phyloP scores from a whole-genome alignment of 495 filamentous ascomycete genomes.

The Aspergillus avenaceus region DNA sequence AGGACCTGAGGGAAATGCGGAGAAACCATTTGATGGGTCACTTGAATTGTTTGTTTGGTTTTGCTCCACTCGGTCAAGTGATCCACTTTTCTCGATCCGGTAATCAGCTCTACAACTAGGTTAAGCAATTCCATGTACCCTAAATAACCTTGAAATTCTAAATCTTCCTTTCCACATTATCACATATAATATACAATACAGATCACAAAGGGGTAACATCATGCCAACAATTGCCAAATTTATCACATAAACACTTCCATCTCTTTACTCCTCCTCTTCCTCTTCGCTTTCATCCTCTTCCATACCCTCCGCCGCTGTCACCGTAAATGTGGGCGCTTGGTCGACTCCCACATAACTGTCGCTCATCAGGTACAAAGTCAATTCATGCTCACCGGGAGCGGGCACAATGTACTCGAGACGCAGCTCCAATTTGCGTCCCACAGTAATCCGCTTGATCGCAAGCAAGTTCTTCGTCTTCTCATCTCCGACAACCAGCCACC shows the following conservation, averaged over 20 bases:
- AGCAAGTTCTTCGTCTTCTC: conserved; percentile 80
- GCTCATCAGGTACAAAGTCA: conserved; percentile 93
- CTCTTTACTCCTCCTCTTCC: conserved; percentile 53
- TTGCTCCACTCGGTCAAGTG: not conserved
- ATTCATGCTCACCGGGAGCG: conserved; percentile 74
- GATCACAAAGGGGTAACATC: not conserved
- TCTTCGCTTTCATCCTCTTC: conserved; percentile 89
- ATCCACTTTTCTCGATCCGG: not conserved
- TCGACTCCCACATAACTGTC: conserved; percentile 98
- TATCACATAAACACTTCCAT: not conserved
- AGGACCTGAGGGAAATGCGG: not conserved
- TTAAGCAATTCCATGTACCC: too few species aligned
- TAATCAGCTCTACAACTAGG: not conserved
- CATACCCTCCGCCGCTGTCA: conserved; percentile 86
- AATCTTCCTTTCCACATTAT: too few species aligned
- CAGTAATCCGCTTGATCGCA: conserved; percentile 91
- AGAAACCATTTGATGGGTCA: not conserved
- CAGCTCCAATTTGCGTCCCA: conserved; percentile 71
- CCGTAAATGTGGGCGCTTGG: conserved; percentile 84
- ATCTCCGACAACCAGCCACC: conserved; percentile 90
- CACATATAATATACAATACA: too few species aligned
- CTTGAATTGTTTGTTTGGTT: too few species aligned
- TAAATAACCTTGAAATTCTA: too few species aligned
- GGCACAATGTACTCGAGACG: conserved; percentile 87
- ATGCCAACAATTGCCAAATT: not conserved